These are phyloP conservation scores for Heliosperma pusillum DNA, from an alignment of 148 eudicot genomes.

Conservation along the genomic window DNA sequence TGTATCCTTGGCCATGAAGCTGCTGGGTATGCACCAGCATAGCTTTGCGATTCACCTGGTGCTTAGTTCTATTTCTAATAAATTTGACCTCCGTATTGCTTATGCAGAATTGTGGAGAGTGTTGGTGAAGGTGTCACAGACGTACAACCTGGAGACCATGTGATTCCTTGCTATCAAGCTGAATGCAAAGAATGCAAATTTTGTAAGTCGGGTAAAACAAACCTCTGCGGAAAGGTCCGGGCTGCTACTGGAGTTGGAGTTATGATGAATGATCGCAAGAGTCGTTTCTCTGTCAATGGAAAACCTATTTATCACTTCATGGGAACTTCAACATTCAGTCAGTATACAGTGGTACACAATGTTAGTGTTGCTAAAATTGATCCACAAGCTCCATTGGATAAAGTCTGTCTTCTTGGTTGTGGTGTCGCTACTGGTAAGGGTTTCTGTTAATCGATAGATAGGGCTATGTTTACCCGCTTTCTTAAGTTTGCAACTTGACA, in stretches of 20 bases:
- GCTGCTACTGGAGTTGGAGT: conserved; percentile 95
- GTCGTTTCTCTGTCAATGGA: conserved; percentile 88
- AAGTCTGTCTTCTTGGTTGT: conserved; percentile 99
- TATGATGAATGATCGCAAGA: conserved; percentile 92
- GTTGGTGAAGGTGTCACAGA: conserved; percentile 99
- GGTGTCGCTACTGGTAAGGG: conserved; percentile 90
- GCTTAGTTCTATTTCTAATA: neutral
- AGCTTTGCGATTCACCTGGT: neutral
- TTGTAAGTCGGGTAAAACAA: conserved; percentile 99
- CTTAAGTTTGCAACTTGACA: neutral
- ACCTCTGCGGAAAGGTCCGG: conserved; percentile 95
- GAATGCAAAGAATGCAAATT: conserved; percentile 97
- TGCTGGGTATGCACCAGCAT: conserved; percentile 72
- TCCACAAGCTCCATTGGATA: conserved; percentile 87
- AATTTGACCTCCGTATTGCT: neutral
- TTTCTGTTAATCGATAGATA: neutral
- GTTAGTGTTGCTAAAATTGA: conserved; percentile 99
- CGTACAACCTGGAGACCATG: conserved; percentile 95
- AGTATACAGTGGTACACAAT: conserved; percentile 98
- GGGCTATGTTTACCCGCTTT: neutral
- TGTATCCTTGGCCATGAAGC: conserved; percentile 99
- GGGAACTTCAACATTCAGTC: conserved; percentile 99
- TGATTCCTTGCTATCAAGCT: conserved; percentile 98
- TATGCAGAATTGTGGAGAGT: conserved; percentile 88
- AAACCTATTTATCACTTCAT: conserved; percentile 94